Conservation (phyloP, 495 filamentous ascomycete genomes). For the Penicillium angulare region DNA sequence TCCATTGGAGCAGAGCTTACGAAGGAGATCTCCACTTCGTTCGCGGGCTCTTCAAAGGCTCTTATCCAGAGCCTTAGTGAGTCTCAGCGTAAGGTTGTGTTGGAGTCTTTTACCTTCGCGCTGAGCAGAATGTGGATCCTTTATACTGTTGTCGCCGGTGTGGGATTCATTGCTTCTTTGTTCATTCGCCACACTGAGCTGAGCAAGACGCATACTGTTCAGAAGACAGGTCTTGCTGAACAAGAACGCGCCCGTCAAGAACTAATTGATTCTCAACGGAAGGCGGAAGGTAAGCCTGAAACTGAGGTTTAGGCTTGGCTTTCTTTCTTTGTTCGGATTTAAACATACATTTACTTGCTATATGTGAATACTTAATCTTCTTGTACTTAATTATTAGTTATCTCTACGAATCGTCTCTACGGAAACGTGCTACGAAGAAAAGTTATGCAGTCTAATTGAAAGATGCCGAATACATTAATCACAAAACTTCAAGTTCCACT, state of each 20-base stretch:
- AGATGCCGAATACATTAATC: no score
- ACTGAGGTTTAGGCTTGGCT: constrained; percentile 21
- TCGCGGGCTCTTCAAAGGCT: constrained; percentile 58
- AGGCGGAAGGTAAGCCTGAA: constrained; percentile 21
- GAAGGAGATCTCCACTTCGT: constrained; percentile 36
- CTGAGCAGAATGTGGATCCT: constrained; percentile 68
- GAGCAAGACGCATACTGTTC: constrained; percentile 57
- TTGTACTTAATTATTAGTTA: no score
- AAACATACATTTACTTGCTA: no score
- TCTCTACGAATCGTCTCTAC: no score
- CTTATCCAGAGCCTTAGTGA: constrained; percentile 52
- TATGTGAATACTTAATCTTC: no score
- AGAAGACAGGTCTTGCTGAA: constrained; percentile 61
- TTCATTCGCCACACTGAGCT: constrained; percentile 56
- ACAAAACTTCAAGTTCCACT: not conserved
- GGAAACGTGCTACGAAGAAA: no score
- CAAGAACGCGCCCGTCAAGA: constrained; percentile 46
- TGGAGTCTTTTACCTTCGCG: constrained; percentile 53
- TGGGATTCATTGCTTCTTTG: constrained; percentile 54
- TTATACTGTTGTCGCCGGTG: constrained; percentile 53
- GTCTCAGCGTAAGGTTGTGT: constrained; percentile 46
- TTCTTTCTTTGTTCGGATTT: no score
- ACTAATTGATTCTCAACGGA: constrained; percentile 29
- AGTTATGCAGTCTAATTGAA: no score
- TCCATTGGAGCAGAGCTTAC: constrained; percentile 35